Conservation (phyloP, 805 yeast genomes). For the Ogataea glucozyma region DNA sequence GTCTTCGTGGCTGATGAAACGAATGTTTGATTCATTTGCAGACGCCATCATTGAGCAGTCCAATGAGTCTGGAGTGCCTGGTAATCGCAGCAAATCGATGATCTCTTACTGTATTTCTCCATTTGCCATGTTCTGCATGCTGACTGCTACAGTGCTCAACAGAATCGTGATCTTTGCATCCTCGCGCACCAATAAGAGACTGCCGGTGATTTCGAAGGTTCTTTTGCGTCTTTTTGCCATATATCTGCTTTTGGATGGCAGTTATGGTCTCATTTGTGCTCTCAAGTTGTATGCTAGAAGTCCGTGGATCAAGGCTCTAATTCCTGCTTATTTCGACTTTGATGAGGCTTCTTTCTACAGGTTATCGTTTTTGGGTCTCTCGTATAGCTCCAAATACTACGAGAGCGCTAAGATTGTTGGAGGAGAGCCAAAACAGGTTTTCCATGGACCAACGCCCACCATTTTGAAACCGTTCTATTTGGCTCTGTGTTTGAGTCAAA, state of each 20-base stretch:
- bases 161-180: conserved; percentile 61
- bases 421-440: conserved; percentile 21
- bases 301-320: conserved; percentile 9
- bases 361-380: conserved; percentile 29
- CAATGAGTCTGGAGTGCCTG: conserved; percentile 29
- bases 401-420: conserved; percentile 10
- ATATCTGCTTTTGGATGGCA: conserved; percentile 35
- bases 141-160: conserved; percentile 58
- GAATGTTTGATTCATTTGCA: conserved; percentile 32
- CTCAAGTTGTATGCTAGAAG: conserved; percentile 29
- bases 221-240: conserved; percentile 42
- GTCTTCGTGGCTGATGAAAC: conserved; percentile 26
- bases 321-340: conserved; percentile 28
- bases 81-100: conserved; percentile 43
- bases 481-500: conserved; percentile 59
- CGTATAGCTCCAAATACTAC: conserved; percentile 27
- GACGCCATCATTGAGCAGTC: conserved; percentile 39
- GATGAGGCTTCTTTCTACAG: conserved; percentile 24
- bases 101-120: conserved; percentile 49
- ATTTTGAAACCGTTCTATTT: conserved; percentile 61
- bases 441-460: conserved; percentile 46
- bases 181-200: conserved; percentile 41
- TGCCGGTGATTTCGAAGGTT: conserved; percentile 34
- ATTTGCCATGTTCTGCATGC: conserved; percentile 54
- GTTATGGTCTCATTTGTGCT: conserved; percentile 38